Evolutionary conservation across 2,329 filamentous ascomycete genomes (phyloP).

Genomic region (Ascochyta koolunga): DNA sequence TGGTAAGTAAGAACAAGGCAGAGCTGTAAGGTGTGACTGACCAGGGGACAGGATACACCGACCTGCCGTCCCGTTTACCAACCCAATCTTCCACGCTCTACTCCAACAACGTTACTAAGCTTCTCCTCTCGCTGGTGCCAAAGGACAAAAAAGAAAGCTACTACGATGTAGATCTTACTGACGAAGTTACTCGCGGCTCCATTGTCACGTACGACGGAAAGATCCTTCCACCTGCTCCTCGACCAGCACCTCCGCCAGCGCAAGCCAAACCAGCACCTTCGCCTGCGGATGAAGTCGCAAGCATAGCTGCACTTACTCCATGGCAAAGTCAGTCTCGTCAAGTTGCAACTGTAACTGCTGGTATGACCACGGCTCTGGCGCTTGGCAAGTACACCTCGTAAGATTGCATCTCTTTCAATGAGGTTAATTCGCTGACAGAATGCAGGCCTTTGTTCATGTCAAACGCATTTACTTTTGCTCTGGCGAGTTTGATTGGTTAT

Average conservation of each 20-base stretch:
- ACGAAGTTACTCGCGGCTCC: slow-evolving; percentile 84
- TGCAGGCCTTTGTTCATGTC: slow-evolving; percentile 76
- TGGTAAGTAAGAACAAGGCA: slow-evolving; percentile 57
- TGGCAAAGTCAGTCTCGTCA: slow-evolving; percentile 82
- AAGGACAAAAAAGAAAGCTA: slow-evolving; percentile 77
- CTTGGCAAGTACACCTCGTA: slow-evolving; percentile 77
- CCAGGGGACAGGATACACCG: slow-evolving; percentile 68
- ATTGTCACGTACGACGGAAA: slow-evolving; percentile 82
- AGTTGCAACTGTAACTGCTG: slow-evolving; percentile 74
- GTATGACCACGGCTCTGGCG: slow-evolving; percentile 76
- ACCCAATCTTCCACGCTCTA: slow-evolving; percentile 90
- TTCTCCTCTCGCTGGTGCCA: slow-evolving; percentile 80
- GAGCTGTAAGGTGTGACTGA: slow-evolving; percentile 2
- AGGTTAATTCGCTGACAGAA: not conserved
- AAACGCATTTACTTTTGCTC: slow-evolving; percentile 82
- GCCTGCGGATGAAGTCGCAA: slow-evolving; percentile 53
- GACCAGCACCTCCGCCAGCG: slow-evolving; percentile 66
- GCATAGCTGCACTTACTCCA: slow-evolving; percentile 73
- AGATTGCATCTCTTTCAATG: not conserved
- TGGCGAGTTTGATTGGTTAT: slow-evolving; percentile 86
- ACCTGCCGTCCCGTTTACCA: slow-evolving; percentile 82
- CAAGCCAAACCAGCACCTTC: slow-evolving; percentile 51
- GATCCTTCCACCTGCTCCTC: slow-evolving; percentile 75
- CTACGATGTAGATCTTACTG: slow-evolving; percentile 79
- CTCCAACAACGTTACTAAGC: slow-evolving; percentile 92